Conservation (phyloP, 345 rosid species). For the Nasturtium officinale region DNA sequence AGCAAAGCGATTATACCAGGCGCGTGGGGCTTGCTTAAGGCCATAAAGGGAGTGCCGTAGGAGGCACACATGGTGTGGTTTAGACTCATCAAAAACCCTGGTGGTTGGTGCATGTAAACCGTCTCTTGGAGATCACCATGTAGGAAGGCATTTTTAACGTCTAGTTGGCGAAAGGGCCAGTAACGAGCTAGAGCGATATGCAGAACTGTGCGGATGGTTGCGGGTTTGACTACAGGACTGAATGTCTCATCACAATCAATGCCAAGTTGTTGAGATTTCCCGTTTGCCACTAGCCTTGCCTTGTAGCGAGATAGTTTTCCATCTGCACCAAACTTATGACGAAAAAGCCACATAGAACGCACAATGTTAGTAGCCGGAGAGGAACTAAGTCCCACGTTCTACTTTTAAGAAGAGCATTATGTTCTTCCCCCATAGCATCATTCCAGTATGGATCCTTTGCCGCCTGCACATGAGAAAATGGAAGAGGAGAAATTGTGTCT, state of each 20-base stretch:
- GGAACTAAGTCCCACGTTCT: slow-evolving; percentile 2
- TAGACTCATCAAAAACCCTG: not conserved
- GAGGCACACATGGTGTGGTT: too few species aligned
- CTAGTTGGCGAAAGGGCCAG: not conserved
- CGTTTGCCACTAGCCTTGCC: not conserved
- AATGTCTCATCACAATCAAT: not conserved
- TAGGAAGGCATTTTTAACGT: not conserved
- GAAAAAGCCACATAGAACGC: slow-evolving; percentile 12
- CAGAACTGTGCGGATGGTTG: fast-evolving
- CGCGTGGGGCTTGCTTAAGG: not conserved
- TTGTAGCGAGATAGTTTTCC: not conserved
- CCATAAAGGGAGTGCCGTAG: not conserved
- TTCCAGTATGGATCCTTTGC: not conserved
- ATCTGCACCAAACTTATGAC: not conserved
- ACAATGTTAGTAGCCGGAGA: not conserved
- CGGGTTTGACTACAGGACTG: not conserved
- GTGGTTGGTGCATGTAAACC: not conserved
- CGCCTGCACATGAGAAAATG: not conserved
- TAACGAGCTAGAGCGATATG: not conserved
- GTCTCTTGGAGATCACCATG: not conserved
- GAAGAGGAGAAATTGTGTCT: not conserved
- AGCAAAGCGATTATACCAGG: not conserved
- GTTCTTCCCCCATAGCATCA: not conserved
- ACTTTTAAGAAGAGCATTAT: not conserved
- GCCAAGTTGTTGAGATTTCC: not conserved